Percentiles rank a stretch among this genome's conserved stretches.
These are phyloP conservation scores for Trifolium dubium DNA, from an alignment of 306 rosid genomes.

Conservation along the genomic window DNA sequence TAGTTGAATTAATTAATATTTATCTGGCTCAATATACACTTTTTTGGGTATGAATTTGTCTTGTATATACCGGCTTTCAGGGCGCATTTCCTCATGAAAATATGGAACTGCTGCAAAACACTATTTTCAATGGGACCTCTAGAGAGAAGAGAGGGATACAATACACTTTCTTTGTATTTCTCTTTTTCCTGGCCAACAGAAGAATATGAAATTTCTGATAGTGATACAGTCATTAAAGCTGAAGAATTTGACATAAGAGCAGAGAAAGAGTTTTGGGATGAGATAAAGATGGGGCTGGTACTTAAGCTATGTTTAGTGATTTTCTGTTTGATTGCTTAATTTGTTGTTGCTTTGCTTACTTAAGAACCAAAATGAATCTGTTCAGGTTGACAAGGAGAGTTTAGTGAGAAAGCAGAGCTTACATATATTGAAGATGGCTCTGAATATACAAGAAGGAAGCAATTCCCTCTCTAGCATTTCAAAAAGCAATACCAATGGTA, in stretches of 20 bases:
- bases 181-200: conserved; percentile 59
- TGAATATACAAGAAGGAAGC: conserved; percentile 49
- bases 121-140: conserved; percentile 74
- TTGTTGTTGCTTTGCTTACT: conserved; percentile 37
- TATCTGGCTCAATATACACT: conserved; percentile 28
- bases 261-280: conserved; percentile 82
- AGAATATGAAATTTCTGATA: conserved; percentile 55
- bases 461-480: conserved; percentile 46
- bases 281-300: conserved; percentile 89
- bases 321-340: conserved; percentile 38
- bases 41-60: conserved; percentile 40
- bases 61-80: conserved; percentile 57
- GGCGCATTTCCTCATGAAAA: conserved; percentile 63
- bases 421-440: conserved; percentile 67
- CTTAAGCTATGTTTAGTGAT: conserved; percentile 37
- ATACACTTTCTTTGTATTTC: conserved; percentile 73
- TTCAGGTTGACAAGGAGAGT: conserved; percentile 85
- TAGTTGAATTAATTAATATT: conserved; percentile 38
- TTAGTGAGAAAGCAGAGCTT: conserved; percentile 88
- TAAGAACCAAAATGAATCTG: conserved; percentile 39
- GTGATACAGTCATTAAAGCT: conserved; percentile 39
- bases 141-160: conserved; percentile 89
- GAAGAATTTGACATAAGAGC: conserved; percentile 68
- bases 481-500: conserved; percentile 41
- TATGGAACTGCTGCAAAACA: conserved; percentile 83